phyloP scores from a whole-genome alignment of 1,284 basidiomycete species.

The Polyporus tsugae region DNA sequence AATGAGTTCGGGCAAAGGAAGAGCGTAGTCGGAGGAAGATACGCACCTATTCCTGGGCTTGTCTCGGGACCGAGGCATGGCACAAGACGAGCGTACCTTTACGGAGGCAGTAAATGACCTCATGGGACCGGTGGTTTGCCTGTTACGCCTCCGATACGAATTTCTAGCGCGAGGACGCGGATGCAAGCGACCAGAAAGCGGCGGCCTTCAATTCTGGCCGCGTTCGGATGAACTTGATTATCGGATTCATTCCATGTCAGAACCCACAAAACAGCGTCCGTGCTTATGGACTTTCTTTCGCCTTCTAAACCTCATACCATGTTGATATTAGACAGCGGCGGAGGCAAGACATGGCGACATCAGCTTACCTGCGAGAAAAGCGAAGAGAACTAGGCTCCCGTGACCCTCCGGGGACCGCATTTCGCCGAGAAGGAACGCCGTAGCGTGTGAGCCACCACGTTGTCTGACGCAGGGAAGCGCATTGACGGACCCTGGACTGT shows the following conservation, averaged over 20 bases:
- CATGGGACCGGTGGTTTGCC: background rate
- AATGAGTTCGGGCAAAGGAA: background rate
- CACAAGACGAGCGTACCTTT: background rate
- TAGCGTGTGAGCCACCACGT: slow-evolving; percentile 1
- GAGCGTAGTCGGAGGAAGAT: background rate
- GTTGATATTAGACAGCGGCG: background rate
- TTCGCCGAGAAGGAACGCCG: background rate
- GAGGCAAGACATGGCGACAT: background rate
- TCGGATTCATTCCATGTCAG: background rate
- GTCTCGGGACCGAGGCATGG: background rate
- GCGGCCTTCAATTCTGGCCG: background rate
- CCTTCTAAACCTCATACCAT: background rate
- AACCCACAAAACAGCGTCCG: background rate
- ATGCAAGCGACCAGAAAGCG: background rate
- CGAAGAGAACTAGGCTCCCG: background rate
- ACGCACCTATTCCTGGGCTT: background rate
- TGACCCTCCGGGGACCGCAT: slow-evolving; percentile 4
- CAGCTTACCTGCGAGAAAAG: background rate
- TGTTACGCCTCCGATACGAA: background rate
- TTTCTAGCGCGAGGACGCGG: background rate
- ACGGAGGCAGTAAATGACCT: too few relatives aligned
- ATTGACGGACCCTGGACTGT: background rate
- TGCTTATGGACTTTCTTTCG: background rate
- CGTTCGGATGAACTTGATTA: background rate
- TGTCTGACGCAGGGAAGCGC: background rate